phyloP scores from a whole-genome alignment of 108 stramenopile genomes.

The Mayamaea pseudoterrestris region DNA sequence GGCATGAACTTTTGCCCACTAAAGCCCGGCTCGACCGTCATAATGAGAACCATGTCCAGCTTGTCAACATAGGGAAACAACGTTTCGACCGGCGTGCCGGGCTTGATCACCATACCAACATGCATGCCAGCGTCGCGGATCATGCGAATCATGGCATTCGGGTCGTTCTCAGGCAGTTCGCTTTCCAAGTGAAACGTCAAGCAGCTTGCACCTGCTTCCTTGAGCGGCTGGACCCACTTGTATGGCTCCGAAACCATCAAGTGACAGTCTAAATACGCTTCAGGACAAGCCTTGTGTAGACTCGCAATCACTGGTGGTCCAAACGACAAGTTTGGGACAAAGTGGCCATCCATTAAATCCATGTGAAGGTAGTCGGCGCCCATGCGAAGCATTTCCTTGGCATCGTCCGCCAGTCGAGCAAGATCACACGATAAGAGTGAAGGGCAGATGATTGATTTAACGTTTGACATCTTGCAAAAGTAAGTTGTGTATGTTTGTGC shows the following conservation, averaged over 20 bases:
- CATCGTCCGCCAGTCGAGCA: conserved; percentile 59
- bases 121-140: conserved; percentile 68
- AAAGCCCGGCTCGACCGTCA: conserved; percentile 91
- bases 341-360: conserved; percentile 81
- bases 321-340: conserved; percentile 69
- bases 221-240: conserved; percentile 79
- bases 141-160: conserved; percentile 45
- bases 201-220: conserved; percentile 55
- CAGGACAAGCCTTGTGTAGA: conserved; percentile 41
- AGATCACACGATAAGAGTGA: conserved; percentile 78
- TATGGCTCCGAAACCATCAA: conserved; percentile 84
- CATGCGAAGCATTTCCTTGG: conserved; percentile 40
- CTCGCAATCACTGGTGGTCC: conserved; percentile 61
- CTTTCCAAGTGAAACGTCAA: conserved; percentile 83
- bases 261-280: conserved; percentile 72
- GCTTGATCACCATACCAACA: conserved; percentile 75
- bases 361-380: conserved; percentile 49
- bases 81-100: conserved; percentile 68
- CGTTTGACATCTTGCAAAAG: not conserved
- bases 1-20: conserved; percentile 83
- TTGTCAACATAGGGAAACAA: conserved; percentile 44
- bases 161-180: conserved; percentile 30
- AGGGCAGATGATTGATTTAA: conserved; percentile 45
- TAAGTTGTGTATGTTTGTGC: too few species aligned
- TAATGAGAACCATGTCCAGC: conserved; percentile 74